Percentiles rank a stretch among this genome's conserved stretches.
These are phyloP conservation scores for Selaginella moellendorffii DNA, from an alignment of 75 land plant species.

Conservation along the genomic window DNA sequence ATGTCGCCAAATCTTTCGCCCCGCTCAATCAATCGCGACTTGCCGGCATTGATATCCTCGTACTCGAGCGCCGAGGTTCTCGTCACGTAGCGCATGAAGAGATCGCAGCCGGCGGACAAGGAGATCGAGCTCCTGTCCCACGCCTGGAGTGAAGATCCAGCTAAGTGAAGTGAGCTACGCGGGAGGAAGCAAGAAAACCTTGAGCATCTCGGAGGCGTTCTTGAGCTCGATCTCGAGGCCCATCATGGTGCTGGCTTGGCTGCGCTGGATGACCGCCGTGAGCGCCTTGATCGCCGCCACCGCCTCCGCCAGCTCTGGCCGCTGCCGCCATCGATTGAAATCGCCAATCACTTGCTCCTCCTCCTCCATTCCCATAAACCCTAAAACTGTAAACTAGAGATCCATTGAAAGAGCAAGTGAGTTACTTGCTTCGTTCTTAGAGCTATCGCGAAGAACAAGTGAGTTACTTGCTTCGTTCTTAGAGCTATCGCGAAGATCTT, in stretches of 20 bases:
- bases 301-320: slow-evolving; percentile 93
- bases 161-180: too few relatives aligned
- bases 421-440: too few relatives aligned
- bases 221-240: slow-evolving; percentile 87
- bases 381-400: too few relatives aligned
- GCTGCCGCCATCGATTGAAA: slow-evolving; percentile 76
- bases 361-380: too few relatives aligned
- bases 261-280: slow-evolving; percentile 57
- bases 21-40: slow-evolving; percentile 82
- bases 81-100: slow-evolving; percentile 95
- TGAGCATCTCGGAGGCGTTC: slow-evolving; percentile 72
- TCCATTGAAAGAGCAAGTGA: too few relatives aligned
- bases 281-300: slow-evolving; percentile 91
- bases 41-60: slow-evolving; percentile 80
- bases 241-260: slow-evolving; percentile 94
- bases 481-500: too few relatives aligned
- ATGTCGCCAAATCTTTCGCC: slow-evolving; percentile 96
- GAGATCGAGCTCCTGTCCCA: slow-evolving; percentile 93
- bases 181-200: too few relatives aligned
- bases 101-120: slow-evolving; percentile 90
- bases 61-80: slow-evolving; percentile 90
- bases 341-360: slow-evolving; percentile 49
- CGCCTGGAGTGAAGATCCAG: slow-evolving; percentile 49
- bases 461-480: too few relatives aligned
- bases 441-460: too few relatives aligned